Conservation (phyloP, 2,329 filamentous ascomycete species). For the Daldinia sp. region DNA sequence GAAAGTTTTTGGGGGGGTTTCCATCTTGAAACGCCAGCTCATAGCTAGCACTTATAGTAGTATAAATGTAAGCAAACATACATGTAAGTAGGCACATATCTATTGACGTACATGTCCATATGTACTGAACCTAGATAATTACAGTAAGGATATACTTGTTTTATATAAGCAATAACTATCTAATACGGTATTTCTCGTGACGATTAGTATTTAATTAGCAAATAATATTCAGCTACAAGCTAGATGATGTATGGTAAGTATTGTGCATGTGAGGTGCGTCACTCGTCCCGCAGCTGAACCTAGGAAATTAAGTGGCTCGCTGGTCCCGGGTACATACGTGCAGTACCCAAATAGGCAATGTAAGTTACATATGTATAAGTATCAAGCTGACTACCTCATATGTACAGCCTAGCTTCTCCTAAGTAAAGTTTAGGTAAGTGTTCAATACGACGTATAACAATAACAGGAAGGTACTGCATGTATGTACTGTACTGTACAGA, state of each 20-base stretch:
- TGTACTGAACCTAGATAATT: neutral
- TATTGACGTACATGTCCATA: neutral
- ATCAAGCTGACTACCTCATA: neutral
- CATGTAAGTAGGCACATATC: no score
- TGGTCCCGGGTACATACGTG: neutral
- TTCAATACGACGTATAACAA: slow-evolving; percentile 14
- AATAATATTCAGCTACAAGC: neutral
- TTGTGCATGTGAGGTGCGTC: neutral
- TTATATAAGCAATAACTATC: neutral
- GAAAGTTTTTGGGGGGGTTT: neutral
- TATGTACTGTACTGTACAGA: neutral
- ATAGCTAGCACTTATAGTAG: no score
- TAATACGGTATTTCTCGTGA: neutral
- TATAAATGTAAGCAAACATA: no score
- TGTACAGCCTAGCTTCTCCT: neutral
- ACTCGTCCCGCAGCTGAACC: neutral
- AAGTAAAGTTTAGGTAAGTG: slow-evolving; percentile 9
- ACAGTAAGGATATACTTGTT: neutral
- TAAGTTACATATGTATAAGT: neutral
- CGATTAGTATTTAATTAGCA: neutral
- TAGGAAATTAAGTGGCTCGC: neutral
- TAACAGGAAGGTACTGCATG: neutral
- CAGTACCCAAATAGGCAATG: slow-evolving; percentile 3
- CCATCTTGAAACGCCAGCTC: neutral
- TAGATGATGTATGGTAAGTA: neutral